These are phyloP conservation scores for Chloranthus sessilifolius DNA, from an alignment of 164 flowering plant genomes.

Conservation along the genomic window DNA sequence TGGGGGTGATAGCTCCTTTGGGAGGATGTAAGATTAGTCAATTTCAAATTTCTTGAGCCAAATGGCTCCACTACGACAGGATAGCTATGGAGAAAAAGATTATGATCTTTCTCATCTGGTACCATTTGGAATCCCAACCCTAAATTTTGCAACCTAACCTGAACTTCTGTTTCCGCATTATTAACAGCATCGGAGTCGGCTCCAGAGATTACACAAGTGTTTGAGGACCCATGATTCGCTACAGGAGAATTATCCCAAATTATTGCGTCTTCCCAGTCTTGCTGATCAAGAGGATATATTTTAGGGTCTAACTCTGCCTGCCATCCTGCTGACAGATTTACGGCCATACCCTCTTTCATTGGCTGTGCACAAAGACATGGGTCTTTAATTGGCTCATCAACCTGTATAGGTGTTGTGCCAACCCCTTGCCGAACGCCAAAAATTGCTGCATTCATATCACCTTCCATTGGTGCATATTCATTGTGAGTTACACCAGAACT, in stretches of 20 bases:
- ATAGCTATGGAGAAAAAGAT: conserved; percentile 19
- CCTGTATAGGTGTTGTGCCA: conserved; percentile 13
- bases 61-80: conserved; percentile 51
- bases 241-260: conserved; percentile 70
- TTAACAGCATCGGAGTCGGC: conserved; percentile 34
- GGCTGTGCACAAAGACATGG: conserved; percentile 53
- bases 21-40: conserved; percentile 9
- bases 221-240: conserved; percentile 27
- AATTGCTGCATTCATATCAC: conserved; percentile 21
- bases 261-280: conserved; percentile 83
- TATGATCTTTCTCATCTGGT: conserved; percentile 29
- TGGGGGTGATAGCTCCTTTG: conserved; percentile 66
- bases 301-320: conserved; percentile 27
- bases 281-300: conserved; percentile 75
- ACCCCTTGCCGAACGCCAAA: conserved; percentile 26
- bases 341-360: conserved; percentile 38
- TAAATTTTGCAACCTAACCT: background rate
- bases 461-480: conserved; percentile 18
- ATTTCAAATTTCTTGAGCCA: conserved; percentile 37
- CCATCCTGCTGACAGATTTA: conserved; percentile 29
- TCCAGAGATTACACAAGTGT: conserved; percentile 39
- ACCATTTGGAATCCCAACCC: background rate
- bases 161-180: conserved; percentile 25
- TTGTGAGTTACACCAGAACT: conserved; percentile 17
- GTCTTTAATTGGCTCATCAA: conserved; percentile 31